Conservation (phyloP, 1,284 basidiomycete genomes). For the Irpex sp. region DNA sequence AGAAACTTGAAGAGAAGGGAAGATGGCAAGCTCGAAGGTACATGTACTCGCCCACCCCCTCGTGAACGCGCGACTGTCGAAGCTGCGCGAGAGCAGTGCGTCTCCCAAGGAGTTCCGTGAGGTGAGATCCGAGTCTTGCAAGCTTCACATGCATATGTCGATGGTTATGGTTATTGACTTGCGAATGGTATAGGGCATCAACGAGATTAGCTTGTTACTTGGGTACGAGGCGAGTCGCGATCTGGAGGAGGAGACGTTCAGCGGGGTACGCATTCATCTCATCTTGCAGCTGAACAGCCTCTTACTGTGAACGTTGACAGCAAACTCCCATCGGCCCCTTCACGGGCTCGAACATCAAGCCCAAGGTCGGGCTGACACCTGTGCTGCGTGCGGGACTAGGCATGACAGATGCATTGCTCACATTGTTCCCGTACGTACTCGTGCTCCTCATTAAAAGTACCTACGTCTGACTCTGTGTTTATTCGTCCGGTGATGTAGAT, state of each 20-base stretch:
- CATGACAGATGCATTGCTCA: constrained; percentile 87
- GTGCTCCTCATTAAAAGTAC: background rate
- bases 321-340: constrained; percentile 67
- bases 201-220: constrained; percentile 68
- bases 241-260: constrained; percentile 56
- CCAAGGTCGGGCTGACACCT: constrained; percentile 83
- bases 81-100: constrained; percentile 62
- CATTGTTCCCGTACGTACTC: constrained; percentile 69
- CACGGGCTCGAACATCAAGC: constrained; percentile 62
- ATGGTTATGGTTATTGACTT: background rate
- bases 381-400: constrained; percentile 91
- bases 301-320: constrained; percentile 28
- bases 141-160: background rate
- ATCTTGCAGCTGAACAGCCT: background rate
- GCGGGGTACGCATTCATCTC: constrained; percentile 46
- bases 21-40: constrained; percentile 26
- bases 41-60: constrained; percentile 70
- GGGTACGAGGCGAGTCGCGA: constrained; percentile 73
- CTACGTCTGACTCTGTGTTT: background rate
- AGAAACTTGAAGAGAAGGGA: background rate
- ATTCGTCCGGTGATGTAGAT: constrained; percentile 34
- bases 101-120: constrained; percentile 76
- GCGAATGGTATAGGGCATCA: constrained; percentile 45
- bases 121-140: constrained; percentile 34
- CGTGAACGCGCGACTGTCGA: constrained; percentile 68